Evolutionary conservation across 192 early-diverging fungal species (phyloP).

Genomic region (Chytriomyces sp.): DNA sequence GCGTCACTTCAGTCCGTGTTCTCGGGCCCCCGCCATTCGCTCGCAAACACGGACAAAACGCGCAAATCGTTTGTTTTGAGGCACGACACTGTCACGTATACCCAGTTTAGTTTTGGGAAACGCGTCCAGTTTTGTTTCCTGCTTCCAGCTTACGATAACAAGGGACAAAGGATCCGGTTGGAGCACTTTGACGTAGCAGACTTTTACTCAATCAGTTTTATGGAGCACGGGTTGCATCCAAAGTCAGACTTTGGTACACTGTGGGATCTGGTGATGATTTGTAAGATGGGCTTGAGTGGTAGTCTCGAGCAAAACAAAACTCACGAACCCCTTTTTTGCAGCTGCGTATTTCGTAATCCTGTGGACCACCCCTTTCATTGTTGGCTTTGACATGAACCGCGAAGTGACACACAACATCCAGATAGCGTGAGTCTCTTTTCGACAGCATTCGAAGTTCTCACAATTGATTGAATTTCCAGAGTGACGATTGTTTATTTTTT

Average conservation of each 20-base stretch:
- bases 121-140: neutral
- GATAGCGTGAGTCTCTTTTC: neutral
- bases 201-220: neutral
- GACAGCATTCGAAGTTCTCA: neutral
- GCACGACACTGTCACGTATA: neutral
- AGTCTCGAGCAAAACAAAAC: neutral
- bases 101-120: neutral
- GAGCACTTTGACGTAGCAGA: neutral
- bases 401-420: neutral
- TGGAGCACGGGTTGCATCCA: constrained; percentile 8
- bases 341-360: neutral
- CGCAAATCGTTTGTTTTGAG: neutral
- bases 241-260: neutral
- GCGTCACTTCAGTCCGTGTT: no score
- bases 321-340: neutral
- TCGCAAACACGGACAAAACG: no score
- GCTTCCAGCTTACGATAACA: neutral
- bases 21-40: no score
- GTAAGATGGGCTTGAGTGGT: neutral
- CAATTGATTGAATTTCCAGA: neutral
- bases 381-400: neutral
- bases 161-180: neutral
- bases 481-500: neutral
- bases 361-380: constrained; percentile 1
- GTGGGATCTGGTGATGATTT: constrained; percentile 4